Evolutionary conservation across 2,329 filamentous ascomycete genomes (phyloP), one percentile per base, ranked within the genome.

Genomic region (Stylonectria norvegica): DNA sequence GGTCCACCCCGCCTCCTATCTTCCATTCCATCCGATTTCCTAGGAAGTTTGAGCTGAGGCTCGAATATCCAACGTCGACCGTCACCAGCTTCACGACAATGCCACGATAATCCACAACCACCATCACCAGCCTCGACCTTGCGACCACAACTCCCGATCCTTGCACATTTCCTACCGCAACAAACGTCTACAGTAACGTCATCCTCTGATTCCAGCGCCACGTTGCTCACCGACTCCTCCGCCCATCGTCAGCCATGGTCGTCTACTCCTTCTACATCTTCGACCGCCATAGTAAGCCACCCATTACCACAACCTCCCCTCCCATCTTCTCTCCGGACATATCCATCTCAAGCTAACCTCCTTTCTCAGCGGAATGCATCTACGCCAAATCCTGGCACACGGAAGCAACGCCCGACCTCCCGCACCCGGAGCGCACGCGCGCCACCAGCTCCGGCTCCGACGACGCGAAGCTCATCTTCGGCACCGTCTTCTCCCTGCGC

Each of bases 191-290:
- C n/a, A n/a, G n/a, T n/a, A n/a, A n/a, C n/a, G n/a, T n/a, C n/a
- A n/a, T n/a, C n/a, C n/a, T n/a, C n/a, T n/a, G n/a, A n/a, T n/a
- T n/a, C n/a, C n/a, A n/a, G n/a, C n/a, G n/a, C n/a, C n/a, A n/a
- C n/a, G n/a, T n/a, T n/a, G n/a, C n/a, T n/a, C n/a, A n/a, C n/a
- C n/a, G n/a, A n/a, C n/a, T n/a, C n/a, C n/a, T n/a, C n/a, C n/a
- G n/a, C n/a, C n/a, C n/a, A n/a, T n/a, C n/a, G n/a, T n/a, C n/a
- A n/a, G 72, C 56, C 61, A 97, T 98, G 93, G 83, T 86, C 46
- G 86, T 97, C 66, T 97, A 94, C 71, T 90, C 89, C 45, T 95
- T 98, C 70, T 95, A 95, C 75, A 96, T 98, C 63, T 98, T 98
- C 65, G 93, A 98, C 71, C 85, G 93, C 52, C 93, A 98, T 69